A percentile compares a stretch with the other conserved stretches of the same genome.
phyloP scores from a whole-genome alignment of 257 asterid genomes.

The Ilex asprella region DNA sequence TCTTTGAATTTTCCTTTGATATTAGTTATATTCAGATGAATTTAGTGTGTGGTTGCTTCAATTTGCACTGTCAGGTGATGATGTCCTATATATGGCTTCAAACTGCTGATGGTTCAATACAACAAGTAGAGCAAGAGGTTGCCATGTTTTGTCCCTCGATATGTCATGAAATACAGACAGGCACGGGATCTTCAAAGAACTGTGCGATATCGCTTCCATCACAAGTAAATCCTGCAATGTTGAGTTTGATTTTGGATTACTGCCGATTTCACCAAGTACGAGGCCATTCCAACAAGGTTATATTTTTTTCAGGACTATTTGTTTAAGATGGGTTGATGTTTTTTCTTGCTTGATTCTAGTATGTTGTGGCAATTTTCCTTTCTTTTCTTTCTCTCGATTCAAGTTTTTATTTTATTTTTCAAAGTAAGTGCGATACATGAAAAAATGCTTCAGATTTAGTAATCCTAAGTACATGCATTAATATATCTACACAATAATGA shows the following conservation, averaged over 20 bases:
- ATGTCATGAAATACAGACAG: constrained; percentile 72
- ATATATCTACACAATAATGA: no score
- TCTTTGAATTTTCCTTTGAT: no score
- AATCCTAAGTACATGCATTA: no score
- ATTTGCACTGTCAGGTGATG: constrained; percentile 45
- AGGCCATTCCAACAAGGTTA: constrained; percentile 93
- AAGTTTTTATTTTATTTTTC: background rate
- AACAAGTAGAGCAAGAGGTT: constrained; percentile 85
- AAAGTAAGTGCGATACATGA: no score
- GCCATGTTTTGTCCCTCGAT: constrained; percentile 84
- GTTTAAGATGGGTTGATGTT: background rate
- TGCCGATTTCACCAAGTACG: constrained; percentile 89
- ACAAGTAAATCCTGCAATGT: constrained; percentile 71
- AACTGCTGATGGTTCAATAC: constrained; percentile 73
- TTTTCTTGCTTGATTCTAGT: background rate
- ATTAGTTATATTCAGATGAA: no score
- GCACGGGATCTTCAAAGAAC: constrained; percentile 82
- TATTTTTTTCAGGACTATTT: constrained; percentile 3
- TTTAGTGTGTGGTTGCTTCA: background rate
- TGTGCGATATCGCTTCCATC: constrained; percentile 84
- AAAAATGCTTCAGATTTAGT: no score
- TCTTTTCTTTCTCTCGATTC: constrained; percentile 5
- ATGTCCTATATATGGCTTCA: constrained; percentile 89
- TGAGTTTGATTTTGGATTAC: constrained; percentile 84
- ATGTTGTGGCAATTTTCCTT: no score